These are phyloP conservation scores for rapeseed (Brassica napus) DNA, from an alignment of 345 rosid species.

Conservation along the genomic window DNA sequence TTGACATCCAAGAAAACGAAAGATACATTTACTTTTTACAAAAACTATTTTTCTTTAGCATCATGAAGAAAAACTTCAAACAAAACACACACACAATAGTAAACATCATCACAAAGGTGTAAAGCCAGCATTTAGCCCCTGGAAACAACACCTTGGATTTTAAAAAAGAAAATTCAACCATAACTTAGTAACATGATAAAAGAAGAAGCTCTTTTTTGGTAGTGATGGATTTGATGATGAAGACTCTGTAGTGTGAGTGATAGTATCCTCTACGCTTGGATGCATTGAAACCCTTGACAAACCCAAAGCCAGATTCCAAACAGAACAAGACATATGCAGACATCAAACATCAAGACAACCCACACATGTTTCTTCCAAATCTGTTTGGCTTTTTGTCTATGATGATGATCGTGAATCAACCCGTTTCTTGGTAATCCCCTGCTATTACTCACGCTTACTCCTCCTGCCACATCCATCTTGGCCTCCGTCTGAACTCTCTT, in stretches of 20 bases:
- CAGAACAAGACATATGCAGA: conserved; percentile 57
- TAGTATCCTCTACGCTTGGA: conserved; percentile 44
- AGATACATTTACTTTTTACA: too few relatives aligned
- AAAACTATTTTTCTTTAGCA: neutral
- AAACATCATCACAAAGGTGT: conserved; percentile 28
- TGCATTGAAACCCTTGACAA: conserved; percentile 83
- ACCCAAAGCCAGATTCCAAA: conserved; percentile 86
- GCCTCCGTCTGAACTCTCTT: conserved; percentile 48
- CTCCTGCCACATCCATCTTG: conserved; percentile 42
- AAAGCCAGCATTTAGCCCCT: conserved; percentile 10
- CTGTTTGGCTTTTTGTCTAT: conserved; percentile 69
- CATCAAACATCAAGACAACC: conserved; percentile 73
- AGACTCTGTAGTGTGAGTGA: neutral
- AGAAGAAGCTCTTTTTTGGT: neutral
- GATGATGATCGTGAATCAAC: conserved; percentile 40
- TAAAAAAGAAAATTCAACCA: neutral
- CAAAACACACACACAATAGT: neutral
- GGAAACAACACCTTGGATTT: conserved; percentile 31
- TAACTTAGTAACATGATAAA: neutral
- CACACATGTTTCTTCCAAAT: conserved; percentile 90
- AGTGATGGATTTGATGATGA: neutral
- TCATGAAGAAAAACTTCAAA: neutral
- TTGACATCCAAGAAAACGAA: too few relatives aligned
- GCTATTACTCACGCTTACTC: neutral
- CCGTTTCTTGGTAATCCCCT: conserved; percentile 51